Evolutionary conservation across 1,139 yeast genomes (phyloP).

Genomic region (Pichia sp.): DNA sequence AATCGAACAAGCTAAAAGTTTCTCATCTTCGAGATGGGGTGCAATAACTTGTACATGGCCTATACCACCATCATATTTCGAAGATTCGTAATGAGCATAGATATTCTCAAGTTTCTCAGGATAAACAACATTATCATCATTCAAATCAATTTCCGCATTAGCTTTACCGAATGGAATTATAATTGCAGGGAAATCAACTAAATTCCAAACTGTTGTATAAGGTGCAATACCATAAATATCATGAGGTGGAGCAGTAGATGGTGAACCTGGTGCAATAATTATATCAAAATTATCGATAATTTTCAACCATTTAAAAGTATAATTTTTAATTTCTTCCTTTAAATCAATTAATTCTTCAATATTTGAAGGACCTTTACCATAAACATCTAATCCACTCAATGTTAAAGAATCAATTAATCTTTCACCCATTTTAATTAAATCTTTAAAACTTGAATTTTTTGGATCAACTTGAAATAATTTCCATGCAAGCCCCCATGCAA

Average conservation of each 20-base stretch:
- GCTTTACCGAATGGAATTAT: conserved; percentile 55
- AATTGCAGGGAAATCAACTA: conserved; percentile 54
- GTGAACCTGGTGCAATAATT: conserved; percentile 58
- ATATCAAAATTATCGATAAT: conserved; percentile 48
- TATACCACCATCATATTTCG: conserved; percentile 2
- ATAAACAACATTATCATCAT: conserved; percentile 12
- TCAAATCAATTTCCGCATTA: conserved; percentile 32
- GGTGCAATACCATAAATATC: conserved; percentile 37
- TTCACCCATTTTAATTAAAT: conserved; percentile 27
- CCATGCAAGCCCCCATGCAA: conserved; percentile 43
- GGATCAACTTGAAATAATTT: conserved; percentile 52
- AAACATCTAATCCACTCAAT: conserved; percentile 50
- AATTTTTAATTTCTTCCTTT: background rate
- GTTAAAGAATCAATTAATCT: conserved; percentile 46
- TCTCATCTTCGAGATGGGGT: conserved; percentile 9
- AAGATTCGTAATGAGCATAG: conserved; percentile 4
- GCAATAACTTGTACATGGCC: conserved; percentile 6
- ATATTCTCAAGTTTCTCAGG: conserved; percentile 12
- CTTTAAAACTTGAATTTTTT: conserved; percentile 41
- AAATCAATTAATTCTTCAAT: conserved; percentile 38
- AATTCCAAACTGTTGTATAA: conserved; percentile 59
- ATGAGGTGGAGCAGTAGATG: conserved; percentile 59
- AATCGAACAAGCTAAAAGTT: conserved; percentile 1
- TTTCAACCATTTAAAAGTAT: conserved; percentile 1
- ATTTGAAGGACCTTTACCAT: conserved; percentile 45